Percentiles rank a stretch among this genome's conserved stretches.
Evolutionary conservation across 2,329 filamentous ascomycete species (phyloP).

Genomic region (Fusarium tupiense): DNA sequence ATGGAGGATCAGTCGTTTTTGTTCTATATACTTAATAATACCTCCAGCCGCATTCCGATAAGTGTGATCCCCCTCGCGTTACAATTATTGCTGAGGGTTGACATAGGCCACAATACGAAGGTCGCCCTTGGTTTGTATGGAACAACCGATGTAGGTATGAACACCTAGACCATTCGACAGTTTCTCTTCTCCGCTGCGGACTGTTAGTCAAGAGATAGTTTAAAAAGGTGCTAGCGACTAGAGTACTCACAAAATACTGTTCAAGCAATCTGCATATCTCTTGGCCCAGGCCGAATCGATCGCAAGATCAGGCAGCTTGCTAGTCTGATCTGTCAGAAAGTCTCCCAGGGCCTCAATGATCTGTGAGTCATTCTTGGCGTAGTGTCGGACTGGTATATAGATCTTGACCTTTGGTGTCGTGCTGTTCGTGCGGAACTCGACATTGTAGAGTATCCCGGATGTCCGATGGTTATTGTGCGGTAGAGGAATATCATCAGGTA

Average conservation of each 20-base stretch:
- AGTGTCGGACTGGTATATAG: constrained; percentile 50
- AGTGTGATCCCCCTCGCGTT: fast-evolving
- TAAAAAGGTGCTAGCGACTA: too few relatives aligned
- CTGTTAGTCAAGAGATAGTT: not conserved
- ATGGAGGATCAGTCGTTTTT: too few relatives aligned
- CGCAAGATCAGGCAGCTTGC: not conserved
- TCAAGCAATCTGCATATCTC: not conserved
- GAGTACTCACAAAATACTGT: not conserved
- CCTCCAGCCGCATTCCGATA: not conserved
- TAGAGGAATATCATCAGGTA: constrained; percentile 22
- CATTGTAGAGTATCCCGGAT: constrained; percentile 48
- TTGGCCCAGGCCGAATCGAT: not conserved
- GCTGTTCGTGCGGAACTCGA: constrained; percentile 41
- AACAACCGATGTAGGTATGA: constrained; percentile 10
- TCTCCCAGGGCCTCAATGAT: not conserved
- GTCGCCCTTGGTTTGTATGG: not conserved
- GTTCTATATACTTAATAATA: too few relatives aligned
- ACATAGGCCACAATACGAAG: constrained; percentile 2
- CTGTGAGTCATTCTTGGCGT: constrained; percentile 29
- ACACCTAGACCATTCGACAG: not conserved
- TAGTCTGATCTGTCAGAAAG: not conserved
- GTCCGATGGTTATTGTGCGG: constrained; percentile 43
- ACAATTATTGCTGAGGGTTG: not conserved
- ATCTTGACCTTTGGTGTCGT: constrained; percentile 42
- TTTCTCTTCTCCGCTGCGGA: not conserved